A percentile compares a stretch with the other conserved stretches of the same genome.
These are phyloP conservation scores for Entomophthora muscae DNA, from an alignment of 371 early-diverging fungal genomes.

Conservation along the genomic window DNA sequence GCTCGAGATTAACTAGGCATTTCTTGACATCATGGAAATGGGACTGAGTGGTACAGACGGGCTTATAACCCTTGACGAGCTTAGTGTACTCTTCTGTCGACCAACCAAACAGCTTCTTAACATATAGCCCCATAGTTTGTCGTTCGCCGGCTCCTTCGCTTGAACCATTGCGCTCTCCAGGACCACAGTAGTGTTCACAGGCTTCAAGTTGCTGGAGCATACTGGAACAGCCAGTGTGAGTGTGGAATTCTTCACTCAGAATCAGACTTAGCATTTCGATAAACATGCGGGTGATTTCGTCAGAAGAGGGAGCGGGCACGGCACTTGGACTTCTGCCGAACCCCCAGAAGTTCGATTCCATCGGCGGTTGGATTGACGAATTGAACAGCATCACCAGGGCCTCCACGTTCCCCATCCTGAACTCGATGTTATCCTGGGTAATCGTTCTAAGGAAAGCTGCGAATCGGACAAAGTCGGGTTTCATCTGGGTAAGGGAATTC, in stretches of 20 bases:
- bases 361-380: background rate
- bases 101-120: too few relatives aligned
- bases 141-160: too few relatives aligned
- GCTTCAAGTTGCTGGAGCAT: background rate
- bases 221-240: background rate
- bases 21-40: conserved; percentile 3
- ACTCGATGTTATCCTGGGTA: background rate
- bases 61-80: too few relatives aligned
- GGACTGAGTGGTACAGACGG: background rate
- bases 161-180: too few relatives aligned
- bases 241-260: background rate
- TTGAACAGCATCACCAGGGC: conserved; percentile 2
- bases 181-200: background rate
- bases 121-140: too few relatives aligned
- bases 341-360: too few relatives aligned
- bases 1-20: background rate
- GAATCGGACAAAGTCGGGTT: too few relatives aligned
- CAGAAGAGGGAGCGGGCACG: too few relatives aligned
- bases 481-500: background rate
- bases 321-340: too few relatives aligned
- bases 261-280: background rate
- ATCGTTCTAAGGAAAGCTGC: background rate
- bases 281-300: background rate
- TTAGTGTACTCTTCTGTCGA: too few relatives aligned
- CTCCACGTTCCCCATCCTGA: conserved; percentile 2